Evolutionary conservation across 1,284 basidiomycete genomes (phyloP).

Genomic region (Pterula multifida): DNA sequence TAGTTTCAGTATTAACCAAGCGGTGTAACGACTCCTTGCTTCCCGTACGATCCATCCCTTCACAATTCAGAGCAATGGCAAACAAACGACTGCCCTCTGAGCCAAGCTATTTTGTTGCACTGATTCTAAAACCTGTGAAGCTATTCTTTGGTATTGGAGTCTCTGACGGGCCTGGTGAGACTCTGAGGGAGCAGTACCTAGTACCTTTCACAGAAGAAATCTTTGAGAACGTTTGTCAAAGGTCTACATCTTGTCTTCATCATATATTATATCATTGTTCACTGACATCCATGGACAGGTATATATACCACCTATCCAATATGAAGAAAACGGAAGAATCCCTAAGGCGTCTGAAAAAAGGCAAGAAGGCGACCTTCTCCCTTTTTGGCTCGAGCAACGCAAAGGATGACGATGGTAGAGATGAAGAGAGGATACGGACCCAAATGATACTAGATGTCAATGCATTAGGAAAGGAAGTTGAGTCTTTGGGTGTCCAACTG

Average conservation of each 20-base stretch:
- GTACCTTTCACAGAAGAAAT: slow-evolving; percentile 49
- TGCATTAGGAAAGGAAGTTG: slow-evolving; percentile 69
- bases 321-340: slow-evolving; percentile 91
- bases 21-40: slow-evolving; percentile 80
- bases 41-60: slow-evolving; percentile 80
- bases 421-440: slow-evolving; percentile 68
- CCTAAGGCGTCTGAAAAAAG: slow-evolving; percentile 73
- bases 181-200: slow-evolving; percentile 43
- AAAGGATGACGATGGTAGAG: slow-evolving; percentile 54
- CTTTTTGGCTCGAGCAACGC: slow-evolving; percentile 47
- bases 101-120: slow-evolving; percentile 76
- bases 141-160: slow-evolving; percentile 58
- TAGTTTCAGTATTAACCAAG: slow-evolving; percentile 61
- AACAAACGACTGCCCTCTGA: slow-evolving; percentile 59
- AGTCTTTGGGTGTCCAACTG: slow-evolving; percentile 55
- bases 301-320: slow-evolving; percentile 57
- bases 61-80: slow-evolving; percentile 75
- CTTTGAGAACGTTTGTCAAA: slow-evolving; percentile 63
- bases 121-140: slow-evolving; percentile 76
- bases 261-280: slow-evolving; percentile 1
- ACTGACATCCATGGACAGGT: slow-evolving; percentile 26
- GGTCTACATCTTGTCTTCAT: slow-evolving; percentile 27
- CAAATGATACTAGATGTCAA: slow-evolving; percentile 86
- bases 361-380: slow-evolving; percentile 70
- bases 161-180: slow-evolving; percentile 40